Base-by-base conservation (phyloP, 2,329 filamentous ascomycete species). In the Paecilomyces niveus region DNA sequence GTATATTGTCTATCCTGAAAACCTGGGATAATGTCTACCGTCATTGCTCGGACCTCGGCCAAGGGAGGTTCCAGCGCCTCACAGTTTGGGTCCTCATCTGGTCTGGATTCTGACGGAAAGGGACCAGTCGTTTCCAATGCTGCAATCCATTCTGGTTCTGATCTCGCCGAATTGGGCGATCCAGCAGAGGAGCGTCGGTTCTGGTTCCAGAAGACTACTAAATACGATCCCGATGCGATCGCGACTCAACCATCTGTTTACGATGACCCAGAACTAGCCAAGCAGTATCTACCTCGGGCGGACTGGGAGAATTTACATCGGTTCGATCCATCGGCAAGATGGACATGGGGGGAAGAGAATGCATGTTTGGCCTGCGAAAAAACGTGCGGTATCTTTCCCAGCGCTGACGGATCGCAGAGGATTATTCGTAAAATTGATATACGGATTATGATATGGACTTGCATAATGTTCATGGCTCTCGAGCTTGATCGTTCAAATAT, bases 401-500 rank as follows among this genome's bases (percentile, higher is more conserved):
- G 18, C 18, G 15, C 35, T 45, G 35, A 45, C 35, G 6, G 15
- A 45, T 8, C 7, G 15, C 35, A 45, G 35, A 45, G n/a, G 7
- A 45, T 45, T 45, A 8, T 51, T 9, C 22, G 45, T 13, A 51
- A 57, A 33, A 70, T 74, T 39, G 71, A 74, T 61, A 5, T 61
- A 8, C 65, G 66, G 10, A 72, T 75, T 52, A 67, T 71, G 67
- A 39, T 70, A 29, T 73, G 68, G 57, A 67, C 72, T 59, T 80
- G 80, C 35, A 64, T 81, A 59, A 80, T 79, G 76, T 81, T 81
- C 62, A 78, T 80, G 65, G 73, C 77, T 0, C 74, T 84, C 29
- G 80, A 84, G 59, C 70, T 83, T 0, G 80, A 81, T 55, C 70
- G 79, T 0, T 75, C 77, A 3, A 82, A 82, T 61, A 67, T 82